These are phyloP conservation scores for Entomortierella beljakovae DNA, from an alignment of 192 early-diverging fungal genomes.

Conservation along the genomic window DNA sequence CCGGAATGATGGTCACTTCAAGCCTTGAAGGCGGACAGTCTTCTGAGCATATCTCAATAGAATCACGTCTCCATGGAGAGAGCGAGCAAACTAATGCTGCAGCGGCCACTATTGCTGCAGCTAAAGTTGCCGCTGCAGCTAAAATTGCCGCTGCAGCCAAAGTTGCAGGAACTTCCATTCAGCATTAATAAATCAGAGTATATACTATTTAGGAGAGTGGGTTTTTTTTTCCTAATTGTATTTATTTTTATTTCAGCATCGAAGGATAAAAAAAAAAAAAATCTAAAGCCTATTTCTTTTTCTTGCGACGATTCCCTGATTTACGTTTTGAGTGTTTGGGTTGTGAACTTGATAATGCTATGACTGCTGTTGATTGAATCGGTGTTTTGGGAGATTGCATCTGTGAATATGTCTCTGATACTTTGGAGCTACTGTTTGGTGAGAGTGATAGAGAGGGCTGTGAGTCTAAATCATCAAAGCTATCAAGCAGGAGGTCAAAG, in stretches of 20 bases:
- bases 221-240: no score
- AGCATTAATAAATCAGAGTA: background rate
- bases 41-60: slow-evolving; percentile 44
- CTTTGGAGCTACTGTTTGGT: no score
- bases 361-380: no score
- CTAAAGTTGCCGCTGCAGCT: slow-evolving; percentile 4
- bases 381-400: no score
- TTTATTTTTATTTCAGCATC: no score
- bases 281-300: no score
- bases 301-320: no score
- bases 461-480: background rate
- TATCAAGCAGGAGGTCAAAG: background rate
- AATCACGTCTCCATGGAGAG: background rate
- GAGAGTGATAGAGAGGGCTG: background rate
- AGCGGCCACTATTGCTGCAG: background rate
- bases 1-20: background rate
- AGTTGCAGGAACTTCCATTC: background rate
- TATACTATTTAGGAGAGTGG: no score
- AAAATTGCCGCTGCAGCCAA: background rate
- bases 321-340: no score
- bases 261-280: no score
- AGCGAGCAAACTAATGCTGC: slow-evolving; percentile 3
- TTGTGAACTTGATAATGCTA: no score
- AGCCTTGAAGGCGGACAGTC: slow-evolving; percentile 13
- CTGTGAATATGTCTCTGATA: no score